Percentiles rank a stretch among this genome's conserved stretches.
These are phyloP conservation scores for Prorocentrum cordatum DNA, from an alignment of 169 alveolate species.

Conservation along the genomic window DNA sequence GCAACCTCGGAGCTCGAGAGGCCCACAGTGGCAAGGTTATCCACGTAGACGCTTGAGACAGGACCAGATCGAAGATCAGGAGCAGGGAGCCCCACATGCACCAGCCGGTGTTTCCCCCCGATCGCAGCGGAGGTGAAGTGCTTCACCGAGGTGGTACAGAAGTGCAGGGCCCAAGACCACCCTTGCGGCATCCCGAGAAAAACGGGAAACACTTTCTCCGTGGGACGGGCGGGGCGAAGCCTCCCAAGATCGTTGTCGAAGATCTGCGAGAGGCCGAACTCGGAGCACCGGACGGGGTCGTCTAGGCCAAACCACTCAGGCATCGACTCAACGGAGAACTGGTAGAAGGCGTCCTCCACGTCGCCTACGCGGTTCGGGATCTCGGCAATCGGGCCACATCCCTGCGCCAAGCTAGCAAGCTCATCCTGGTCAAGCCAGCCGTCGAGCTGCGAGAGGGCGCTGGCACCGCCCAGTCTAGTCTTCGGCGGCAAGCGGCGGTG, in stretches of 20 bases:
- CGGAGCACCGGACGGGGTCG: background rate
- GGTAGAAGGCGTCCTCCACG: slow-evolving; percentile 18
- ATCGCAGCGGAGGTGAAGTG: background rate
- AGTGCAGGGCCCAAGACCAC: slow-evolving; percentile 7
- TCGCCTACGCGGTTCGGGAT: background rate
- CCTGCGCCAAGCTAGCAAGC: background rate
- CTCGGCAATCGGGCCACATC: background rate
- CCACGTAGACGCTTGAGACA: no score
- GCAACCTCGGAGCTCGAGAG: background rate
- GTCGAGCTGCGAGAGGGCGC: background rate
- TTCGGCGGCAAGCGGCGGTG: background rate
- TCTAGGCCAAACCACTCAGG: slow-evolving; percentile 10
- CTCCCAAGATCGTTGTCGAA: background rate
- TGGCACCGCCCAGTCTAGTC: slow-evolving; percentile 7
- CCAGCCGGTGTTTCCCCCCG: background rate
- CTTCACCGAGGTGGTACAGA: background rate
- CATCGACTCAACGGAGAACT: background rate
- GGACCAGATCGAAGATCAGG: background rate
- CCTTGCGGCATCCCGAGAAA: slow-evolving; percentile 23
- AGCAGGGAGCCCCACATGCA: background rate
- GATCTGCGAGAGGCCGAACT: background rate
- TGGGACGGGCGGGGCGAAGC: background rate
- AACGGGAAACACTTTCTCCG: background rate
- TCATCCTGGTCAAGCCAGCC: background rate
- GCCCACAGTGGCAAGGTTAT: background rate